Evolutionary conservation across 352 stramenopile genomes (phyloP), one percentile per base, ranked within the genome.

Genomic region (Peronospora belbahrii): DNA sequence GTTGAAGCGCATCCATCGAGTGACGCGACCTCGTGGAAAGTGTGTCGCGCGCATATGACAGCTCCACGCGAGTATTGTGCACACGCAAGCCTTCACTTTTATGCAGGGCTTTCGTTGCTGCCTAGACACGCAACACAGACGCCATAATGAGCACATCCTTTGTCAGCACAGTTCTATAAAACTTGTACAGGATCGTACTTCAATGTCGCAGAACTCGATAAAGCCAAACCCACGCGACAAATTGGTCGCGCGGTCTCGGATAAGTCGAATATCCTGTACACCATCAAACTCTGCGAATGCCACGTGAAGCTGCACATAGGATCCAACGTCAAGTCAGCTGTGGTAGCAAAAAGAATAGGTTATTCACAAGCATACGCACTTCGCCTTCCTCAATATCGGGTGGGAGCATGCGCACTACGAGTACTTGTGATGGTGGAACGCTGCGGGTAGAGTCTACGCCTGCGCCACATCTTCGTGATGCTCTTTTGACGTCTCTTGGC

Each of bases 211-310:
- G 46, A 91, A 91, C 47, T 93, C 82, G 15, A 91, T 56, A 30
- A 93, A 93, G 0, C 64, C 79, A 49, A 93, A 91, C 10, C 82
- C 77, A 25, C 79, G 67, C 11, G 79, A 86, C 15, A 63, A 31
- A 30, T 76, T 80, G 10, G 79, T 88, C 10, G 33, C 47, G 4
- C 82, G 79, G 31, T 93, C 79, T 48, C 79, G 74, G 34, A 91
- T 74, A 15, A 93, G 35, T 2, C 82, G 68, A 30, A 93, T 85
- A 15, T 86, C 74, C 8, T 70, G 65, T 4, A 91, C 58, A 7
- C 74, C 77, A 13, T 82, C 59, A 43, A 74, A 83, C 14, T 74
- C 48, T 14, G 70, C 73, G 42, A 93, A 91, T 1, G 67, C 48
- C 11, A 86, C 66, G 46, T 88, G 74, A n/a, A 93, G 69, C 82